Evolutionary conservation across 352 stramenopile genomes (phyloP).

Genomic region (Pythium rishiriense): DNA sequence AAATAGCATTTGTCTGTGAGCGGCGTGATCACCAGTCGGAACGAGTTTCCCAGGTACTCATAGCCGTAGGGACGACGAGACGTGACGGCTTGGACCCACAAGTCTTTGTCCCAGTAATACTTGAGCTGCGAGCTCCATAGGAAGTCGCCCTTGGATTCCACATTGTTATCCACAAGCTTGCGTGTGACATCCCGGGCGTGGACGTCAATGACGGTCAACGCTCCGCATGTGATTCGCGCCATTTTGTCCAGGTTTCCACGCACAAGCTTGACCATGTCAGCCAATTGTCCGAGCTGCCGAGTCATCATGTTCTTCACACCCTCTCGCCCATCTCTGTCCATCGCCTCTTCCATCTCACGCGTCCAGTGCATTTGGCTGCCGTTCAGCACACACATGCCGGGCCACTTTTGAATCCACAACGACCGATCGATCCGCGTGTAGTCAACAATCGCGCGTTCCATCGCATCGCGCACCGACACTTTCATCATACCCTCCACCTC

Average conservation of each 20-base stretch:
- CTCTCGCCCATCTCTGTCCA: slow-evolving; percentile 73
- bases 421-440: slow-evolving; percentile 85
- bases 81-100: slow-evolving; percentile 90
- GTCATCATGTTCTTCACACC: slow-evolving; percentile 82
- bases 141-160: slow-evolving; percentile 88
- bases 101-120: slow-evolving; percentile 94
- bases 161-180: slow-evolving; percentile 89
- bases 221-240: slow-evolving; percentile 87
- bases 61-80: slow-evolving; percentile 92
- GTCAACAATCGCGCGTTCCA: slow-evolving; percentile 85
- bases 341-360: slow-evolving; percentile 84
- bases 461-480: slow-evolving; percentile 86
- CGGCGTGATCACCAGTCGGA: slow-evolving; percentile 95
- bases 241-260: slow-evolving; percentile 87
- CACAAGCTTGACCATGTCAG: slow-evolving; percentile 93
- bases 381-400: slow-evolving; percentile 90
- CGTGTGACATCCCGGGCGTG: slow-evolving; percentile 94
- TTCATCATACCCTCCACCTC: slow-evolving; percentile 95
- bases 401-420: slow-evolving; percentile 94
- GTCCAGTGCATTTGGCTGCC: slow-evolving; percentile 95
- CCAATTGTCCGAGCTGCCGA: slow-evolving; percentile 85
- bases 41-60: slow-evolving; percentile 97
- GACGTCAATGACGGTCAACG: slow-evolving; percentile 95
- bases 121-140: slow-evolving; percentile 85
- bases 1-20: slow-evolving; percentile 97